Percentiles rank a stretch among this genome's conserved stretches.
Conservation (phyloP, 352 stramenopile species). For the Pythium dissotocum region DNA sequence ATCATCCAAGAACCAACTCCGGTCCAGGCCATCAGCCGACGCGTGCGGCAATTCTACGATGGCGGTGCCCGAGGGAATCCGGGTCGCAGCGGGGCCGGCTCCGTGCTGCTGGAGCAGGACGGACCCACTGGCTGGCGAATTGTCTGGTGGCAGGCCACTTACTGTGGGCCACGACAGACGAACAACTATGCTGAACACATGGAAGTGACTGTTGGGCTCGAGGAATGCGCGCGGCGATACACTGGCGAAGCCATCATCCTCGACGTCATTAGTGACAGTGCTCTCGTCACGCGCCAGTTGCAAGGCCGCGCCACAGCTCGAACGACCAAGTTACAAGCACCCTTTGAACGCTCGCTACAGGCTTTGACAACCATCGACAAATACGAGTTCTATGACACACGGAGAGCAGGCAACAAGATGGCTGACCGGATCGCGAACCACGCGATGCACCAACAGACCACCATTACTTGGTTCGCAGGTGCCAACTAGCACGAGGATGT, state of each 20-base stretch:
- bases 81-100: not conserved
- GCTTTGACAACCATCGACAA: not conserved
- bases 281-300: not conserved
- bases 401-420: not conserved
- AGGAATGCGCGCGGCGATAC: not conserved
- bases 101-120: not conserved
- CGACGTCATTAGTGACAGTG: not conserved
- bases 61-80: not conserved
- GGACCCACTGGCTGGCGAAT: not conserved
- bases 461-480: not conserved
- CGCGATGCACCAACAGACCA: not conserved
- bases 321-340: not conserved
- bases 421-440: not conserved
- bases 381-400: not conserved
- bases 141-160: not conserved
- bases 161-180: not conserved
- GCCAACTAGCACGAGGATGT: not conserved
- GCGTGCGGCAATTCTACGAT: not conserved
- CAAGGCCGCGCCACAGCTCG: not conserved
- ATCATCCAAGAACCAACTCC: too few relatives aligned
- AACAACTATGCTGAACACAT: not conserved
- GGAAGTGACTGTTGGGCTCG: not conserved
- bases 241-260: not conserved
- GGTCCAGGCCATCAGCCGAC: too few relatives aligned
- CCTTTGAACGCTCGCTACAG: not conserved